Conservation (phyloP, 768 basidiomycete species). For the Podaxis sp. region DNA sequence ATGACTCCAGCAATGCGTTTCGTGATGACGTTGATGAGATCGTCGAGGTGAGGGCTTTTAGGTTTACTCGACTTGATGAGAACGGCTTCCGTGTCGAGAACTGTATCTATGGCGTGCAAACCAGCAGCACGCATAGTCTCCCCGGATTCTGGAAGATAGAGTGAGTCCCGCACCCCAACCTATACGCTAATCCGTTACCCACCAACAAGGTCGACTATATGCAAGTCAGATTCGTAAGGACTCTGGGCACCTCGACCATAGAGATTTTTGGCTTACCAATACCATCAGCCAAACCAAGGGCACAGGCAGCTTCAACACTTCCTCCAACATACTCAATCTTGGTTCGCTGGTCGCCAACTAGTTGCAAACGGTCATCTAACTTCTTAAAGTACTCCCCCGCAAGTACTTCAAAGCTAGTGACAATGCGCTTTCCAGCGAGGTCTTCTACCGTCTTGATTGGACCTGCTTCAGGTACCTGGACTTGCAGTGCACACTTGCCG, state of each 20-base stretch:
- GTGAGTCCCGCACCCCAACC: neutral
- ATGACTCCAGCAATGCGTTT: slow-evolving; percentile 90
- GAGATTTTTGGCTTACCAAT: slow-evolving; percentile 61
- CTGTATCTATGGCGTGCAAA: slow-evolving; percentile 86
- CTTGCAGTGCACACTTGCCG: slow-evolving; percentile 85
- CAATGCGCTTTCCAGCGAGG: slow-evolving; percentile 88
- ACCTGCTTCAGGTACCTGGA: slow-evolving; percentile 85
- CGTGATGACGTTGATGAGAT: slow-evolving; percentile 77
- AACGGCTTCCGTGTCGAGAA: slow-evolving; percentile 84
- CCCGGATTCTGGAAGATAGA: slow-evolving; percentile 72
- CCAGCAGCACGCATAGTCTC: slow-evolving; percentile 99
- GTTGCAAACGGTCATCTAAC: slow-evolving; percentile 53
- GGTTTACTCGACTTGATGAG: slow-evolving; percentile 77
- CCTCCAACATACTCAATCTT: slow-evolving; percentile 95
- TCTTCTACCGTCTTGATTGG: slow-evolving; percentile 70
- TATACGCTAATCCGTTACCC: slow-evolving; percentile 24
- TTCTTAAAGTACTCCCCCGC: slow-evolving; percentile 73
- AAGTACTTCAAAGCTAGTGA: slow-evolving; percentile 93
- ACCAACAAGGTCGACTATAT: slow-evolving; percentile 92
- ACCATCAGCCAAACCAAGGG: slow-evolving; percentile 93
- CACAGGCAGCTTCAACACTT: slow-evolving; percentile 97
- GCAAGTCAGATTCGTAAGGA: slow-evolving; percentile 11
- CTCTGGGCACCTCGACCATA: neutral
- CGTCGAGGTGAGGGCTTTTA: slow-evolving; percentile 59
- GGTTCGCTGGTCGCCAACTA: slow-evolving; percentile 61